Evolutionary conservation across 768 basidiomycete genomes (phyloP), one percentile per base, ranked within the genome.

Genomic region (Rhizopogon vinicolor): DNA sequence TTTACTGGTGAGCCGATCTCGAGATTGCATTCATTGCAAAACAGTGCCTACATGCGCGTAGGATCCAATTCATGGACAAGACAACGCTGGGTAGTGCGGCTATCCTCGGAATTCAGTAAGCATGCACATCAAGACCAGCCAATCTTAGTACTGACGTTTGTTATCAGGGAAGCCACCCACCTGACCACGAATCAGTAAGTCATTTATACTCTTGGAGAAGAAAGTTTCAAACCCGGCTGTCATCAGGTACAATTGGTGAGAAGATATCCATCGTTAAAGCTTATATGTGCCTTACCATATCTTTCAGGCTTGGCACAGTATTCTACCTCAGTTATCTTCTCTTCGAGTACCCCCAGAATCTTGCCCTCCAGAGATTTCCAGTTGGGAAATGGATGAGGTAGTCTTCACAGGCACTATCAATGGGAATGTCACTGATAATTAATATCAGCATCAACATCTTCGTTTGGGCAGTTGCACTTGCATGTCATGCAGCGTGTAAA

Each of bases 351-450:
- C 85, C 84, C 1, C 85, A 87, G 62, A 86, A 86, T 59, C 63
- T 85, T 18, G 81, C 78, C 3, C 69, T 87, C 6, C 85, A 87
- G 56, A 74, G 77, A 16, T 86, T 85, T 59, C 84, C 84, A 0
- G 84, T 87, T n/a, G 85, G 81, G 6, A 86, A 83, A 75, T 87
- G 85, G 85, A 85, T 87, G 83, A 85, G 83, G 85, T 82, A 60
- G 16, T 69, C 54, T 12, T 22, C 22, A 6, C 31, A 37, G 6
- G 19, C 37, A 6, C 31, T 22, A 18, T 31, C 33, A n/a, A 44
- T n/a, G 46, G 14, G 44, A 33, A 14, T 39, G 12, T 44, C 9
- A 33, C 52, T 37, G 52, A 44, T 25, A n/a, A 5, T 8, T 5
- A 37, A 13, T n/a, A 33, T 39, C 56, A 86, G 84, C 59, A 53